These are phyloP conservation scores for Mortierella sp. DNA, from an alignment of 371 early-diverging fungal genomes.

Conservation along the genomic window DNA sequence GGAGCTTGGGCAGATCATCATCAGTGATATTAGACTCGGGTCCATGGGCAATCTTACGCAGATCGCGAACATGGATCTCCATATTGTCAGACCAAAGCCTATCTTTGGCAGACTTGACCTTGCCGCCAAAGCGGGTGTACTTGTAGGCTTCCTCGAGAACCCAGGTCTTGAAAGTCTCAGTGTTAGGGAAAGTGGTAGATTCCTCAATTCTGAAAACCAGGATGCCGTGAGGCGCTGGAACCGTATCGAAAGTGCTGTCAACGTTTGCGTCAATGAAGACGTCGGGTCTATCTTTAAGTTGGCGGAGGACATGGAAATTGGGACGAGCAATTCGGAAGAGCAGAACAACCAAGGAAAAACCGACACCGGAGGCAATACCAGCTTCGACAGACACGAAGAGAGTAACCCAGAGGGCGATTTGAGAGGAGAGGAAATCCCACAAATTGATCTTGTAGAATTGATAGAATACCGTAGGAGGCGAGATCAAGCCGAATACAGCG, in stretches of 20 bases:
- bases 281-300: constrained; percentile 49
- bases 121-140: constrained; percentile 50
- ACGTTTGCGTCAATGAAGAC: constrained; percentile 43
- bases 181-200: constrained; percentile 80
- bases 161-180: constrained; percentile 63
- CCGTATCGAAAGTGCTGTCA: constrained; percentile 39
- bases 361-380: constrained; percentile 67
- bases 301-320: constrained; percentile 44
- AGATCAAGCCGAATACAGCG: constrained; percentile 76
- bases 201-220: constrained; percentile 76
- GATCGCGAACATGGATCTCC: constrained; percentile 34
- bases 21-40: constrained; percentile 42
- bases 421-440: constrained; percentile 53
- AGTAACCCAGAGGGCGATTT: constrained; percentile 61
- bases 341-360: constrained; percentile 63
- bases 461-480: constrained; percentile 61
- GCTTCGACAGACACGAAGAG: constrained; percentile 66
- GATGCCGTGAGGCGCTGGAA: constrained; percentile 65
- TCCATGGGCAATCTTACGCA: constrained; percentile 42
- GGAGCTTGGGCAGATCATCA: constrained; percentile 64
- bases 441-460: constrained; percentile 58
- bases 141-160: constrained; percentile 59
- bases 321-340: constrained; percentile 71
- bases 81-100: constrained; percentile 45
- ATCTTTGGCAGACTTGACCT: constrained; percentile 26